These are phyloP conservation scores for Trypanosoma cruzi DNA, from an alignment of 208 protist species.

Conservation along the genomic window DNA sequence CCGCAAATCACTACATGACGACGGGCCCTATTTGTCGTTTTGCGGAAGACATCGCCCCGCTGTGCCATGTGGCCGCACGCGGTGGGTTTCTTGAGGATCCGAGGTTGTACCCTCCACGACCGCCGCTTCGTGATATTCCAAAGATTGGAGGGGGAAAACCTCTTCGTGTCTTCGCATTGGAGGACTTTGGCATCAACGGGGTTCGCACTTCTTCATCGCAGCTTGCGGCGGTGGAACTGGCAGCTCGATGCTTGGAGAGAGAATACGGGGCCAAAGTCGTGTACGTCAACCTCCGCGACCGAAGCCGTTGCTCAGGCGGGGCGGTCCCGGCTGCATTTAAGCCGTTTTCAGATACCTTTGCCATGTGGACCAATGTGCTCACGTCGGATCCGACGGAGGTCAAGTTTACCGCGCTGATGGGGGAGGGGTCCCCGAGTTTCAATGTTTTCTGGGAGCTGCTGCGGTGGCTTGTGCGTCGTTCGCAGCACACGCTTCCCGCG, in stretches of 20 bases:
- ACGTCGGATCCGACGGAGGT: slow-evolving; percentile 64
- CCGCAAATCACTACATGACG: slow-evolving; percentile 84
- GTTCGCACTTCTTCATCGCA: slow-evolving; percentile 54
- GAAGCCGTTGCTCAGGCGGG: slow-evolving; percentile 58
- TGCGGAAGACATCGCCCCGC: slow-evolving; percentile 80
- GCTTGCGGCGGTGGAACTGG: slow-evolving; percentile 59
- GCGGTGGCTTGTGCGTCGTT: slow-evolving; percentile 65
- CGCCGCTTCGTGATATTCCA: slow-evolving; percentile 54
- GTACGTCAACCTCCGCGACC: slow-evolving; percentile 74
- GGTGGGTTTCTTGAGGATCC: slow-evolving; percentile 82
- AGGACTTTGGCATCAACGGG: slow-evolving; percentile 69
- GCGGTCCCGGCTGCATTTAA: slow-evolving; percentile 53
- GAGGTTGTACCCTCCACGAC: slow-evolving; percentile 55
- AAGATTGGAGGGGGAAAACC: slow-evolving; percentile 22
- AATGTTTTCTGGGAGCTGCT: slow-evolving; percentile 36
- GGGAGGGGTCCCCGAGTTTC: slow-evolving; percentile 38
- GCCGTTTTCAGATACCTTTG: slow-evolving; percentile 58
- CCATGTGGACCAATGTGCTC: slow-evolving; percentile 70
- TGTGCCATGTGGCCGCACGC: slow-evolving; percentile 66
- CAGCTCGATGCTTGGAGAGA: slow-evolving; percentile 51
- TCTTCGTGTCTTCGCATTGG: slow-evolving; percentile 78
- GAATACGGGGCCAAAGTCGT: slow-evolving; percentile 64
- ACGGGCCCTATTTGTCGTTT: slow-evolving; percentile 87
- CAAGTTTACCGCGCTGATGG: slow-evolving; percentile 67
- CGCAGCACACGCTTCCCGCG: slow-evolving; percentile 75